Conservation (phyloP, 176 grass and related monocot species). For the Carex scoparia region DNA sequence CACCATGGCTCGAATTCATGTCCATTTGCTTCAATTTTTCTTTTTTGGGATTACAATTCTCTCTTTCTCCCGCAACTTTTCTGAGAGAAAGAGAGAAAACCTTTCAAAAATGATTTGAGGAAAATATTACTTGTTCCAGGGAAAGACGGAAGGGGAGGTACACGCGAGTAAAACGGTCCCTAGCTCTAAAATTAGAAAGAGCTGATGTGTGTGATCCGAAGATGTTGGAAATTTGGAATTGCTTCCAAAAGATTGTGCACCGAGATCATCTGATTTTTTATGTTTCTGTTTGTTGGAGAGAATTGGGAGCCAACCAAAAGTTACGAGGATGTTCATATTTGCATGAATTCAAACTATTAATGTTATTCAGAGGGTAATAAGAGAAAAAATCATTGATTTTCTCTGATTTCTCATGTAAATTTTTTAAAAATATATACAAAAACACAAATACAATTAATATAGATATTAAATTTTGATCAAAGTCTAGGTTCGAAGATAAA, state of each 20-base stretch:
- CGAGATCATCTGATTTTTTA: neutral
- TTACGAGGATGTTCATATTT: neutral
- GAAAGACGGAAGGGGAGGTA: neutral
- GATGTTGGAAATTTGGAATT: neutral
- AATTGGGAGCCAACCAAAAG: neutral
- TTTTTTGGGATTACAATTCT: neutral
- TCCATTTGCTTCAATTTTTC: neutral
- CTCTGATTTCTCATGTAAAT: no score
- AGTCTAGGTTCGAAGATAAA: no score
- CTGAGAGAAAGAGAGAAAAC: constrained; percentile 6
- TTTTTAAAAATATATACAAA: no score
- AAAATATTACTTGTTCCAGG: neutral
- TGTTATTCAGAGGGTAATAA: no score
- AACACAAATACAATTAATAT: no score
- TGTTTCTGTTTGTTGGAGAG: neutral
- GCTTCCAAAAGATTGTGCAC: neutral
- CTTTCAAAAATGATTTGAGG: constrained; percentile 8
- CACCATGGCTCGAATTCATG: neutral
- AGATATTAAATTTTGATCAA: no score
- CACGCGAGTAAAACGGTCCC: neutral
- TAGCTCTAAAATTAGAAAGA: neutral
- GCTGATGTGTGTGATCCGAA: neutral
- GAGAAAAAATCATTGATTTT: no score
- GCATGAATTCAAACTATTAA: neutral
- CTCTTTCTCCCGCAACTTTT: constrained; percentile 5